phyloP scores from a whole-genome alignment of 2,329 filamentous ascomycete genomes.

The Penicillium sp. region DNA sequence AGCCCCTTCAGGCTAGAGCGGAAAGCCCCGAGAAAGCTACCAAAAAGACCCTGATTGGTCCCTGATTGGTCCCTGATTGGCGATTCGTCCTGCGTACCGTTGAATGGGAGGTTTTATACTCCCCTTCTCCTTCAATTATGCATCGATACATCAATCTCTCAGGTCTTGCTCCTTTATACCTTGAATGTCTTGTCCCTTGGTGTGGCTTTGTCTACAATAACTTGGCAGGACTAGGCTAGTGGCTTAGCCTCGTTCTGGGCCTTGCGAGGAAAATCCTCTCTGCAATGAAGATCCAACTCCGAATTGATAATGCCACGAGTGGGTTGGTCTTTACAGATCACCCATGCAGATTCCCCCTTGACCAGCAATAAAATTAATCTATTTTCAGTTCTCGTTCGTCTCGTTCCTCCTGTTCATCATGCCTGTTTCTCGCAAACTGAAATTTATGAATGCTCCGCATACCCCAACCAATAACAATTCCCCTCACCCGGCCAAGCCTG shows the following conservation, averaged over 20 bases:
- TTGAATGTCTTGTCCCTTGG: not conserved
- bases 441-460: not conserved
- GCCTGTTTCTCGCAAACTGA: not conserved
- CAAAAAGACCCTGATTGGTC: not conserved
- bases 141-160: no score
- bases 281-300: conserved; percentile 9
- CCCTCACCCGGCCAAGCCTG: not conserved
- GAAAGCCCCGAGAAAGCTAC: not conserved
- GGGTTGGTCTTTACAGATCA: conserved; percentile 2
- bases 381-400: not conserved
- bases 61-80: not conserved
- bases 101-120: not conserved
- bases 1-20: not conserved
- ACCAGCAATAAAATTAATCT: not conserved
- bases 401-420: not conserved
- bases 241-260: conserved; percentile 1
- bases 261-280: not conserved
- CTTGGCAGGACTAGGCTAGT: conserved; percentile 1
- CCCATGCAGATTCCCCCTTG: conserved; percentile 2
- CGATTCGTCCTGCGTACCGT: not conserved
- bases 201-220: not conserved
- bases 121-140: no score
- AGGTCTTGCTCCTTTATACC: no score
- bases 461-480: not conserved
- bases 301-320: conserved; percentile 5